Evolutionary conservation across 2,329 filamentous ascomycete genomes (phyloP), one percentile per base, ranked within the genome.

Genomic region (Scedosporium dehoogii): DNA sequence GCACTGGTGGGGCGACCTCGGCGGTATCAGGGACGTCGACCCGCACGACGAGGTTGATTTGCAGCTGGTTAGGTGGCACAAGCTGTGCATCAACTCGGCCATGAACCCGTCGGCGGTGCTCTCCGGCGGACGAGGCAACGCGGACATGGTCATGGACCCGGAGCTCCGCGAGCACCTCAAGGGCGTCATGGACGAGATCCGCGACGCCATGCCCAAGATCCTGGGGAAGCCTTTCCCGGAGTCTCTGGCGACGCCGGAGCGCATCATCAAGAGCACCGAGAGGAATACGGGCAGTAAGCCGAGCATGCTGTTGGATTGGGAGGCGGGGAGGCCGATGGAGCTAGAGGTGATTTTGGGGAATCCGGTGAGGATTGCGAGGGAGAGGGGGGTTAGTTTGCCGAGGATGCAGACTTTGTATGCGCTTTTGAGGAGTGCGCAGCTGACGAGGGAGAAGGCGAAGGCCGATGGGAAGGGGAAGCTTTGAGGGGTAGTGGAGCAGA

Each of bases 21-120:
- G 86, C 44, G 82, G 82, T 1, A 83, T 91, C 66, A 80, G 80
- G 63, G 88, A 91, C 71, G 85, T 86, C 4, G 82, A 86, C 64
- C 76, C 81, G 6, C 85, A 87, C 67, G 79, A 83, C 57, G 85
- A 89, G 71, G 75, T 85, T 38, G 86, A 85, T 64, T 76, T 91
- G 56, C 88, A 91, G 73, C 81, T 85, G 51, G 82, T 90, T 18
- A 79, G 88, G 25, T 91, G 88, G 88, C 87, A 90, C 73, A 91
- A 91, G 73, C 83, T 90, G 65, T 87, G 85, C 68, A 90, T 91
- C 76, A 91, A 91, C 72, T 85, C 87, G 0, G 84, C 85, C 60
- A 88, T 90, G 81, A 91, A 91, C 73, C 87, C 88, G 0, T 86
- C 84, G 0, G 85, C 87, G 1, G 86, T 90, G 6, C 78, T 91